Conservation (phyloP, 345 rosid species). For the Chamaenerion angustifolium region DNA sequence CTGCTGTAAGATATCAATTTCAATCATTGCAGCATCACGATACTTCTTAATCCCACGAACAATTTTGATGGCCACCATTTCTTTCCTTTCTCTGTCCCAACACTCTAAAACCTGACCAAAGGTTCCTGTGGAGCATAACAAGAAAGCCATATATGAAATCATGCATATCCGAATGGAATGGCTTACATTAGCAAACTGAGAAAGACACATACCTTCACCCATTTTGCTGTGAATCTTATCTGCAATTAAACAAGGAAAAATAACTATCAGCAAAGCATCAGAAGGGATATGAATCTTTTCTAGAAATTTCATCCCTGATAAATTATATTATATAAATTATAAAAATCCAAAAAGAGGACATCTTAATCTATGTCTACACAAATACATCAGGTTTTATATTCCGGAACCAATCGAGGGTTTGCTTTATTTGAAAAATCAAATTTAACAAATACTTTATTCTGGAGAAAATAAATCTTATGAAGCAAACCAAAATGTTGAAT, state of each 20-base stretch:
- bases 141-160: constrained; percentile 2
- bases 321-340: background rate
- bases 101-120: constrained; percentile 79
- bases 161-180: background rate
- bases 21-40: constrained; percentile 88
- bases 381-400: too few species aligned
- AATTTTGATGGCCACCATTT: constrained; percentile 74
- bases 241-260: background rate
- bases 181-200: background rate
- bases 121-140: background rate
- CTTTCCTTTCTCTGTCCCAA: constrained; percentile 62
- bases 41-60: constrained; percentile 69
- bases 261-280: background rate
- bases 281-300: background rate
- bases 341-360: too few species aligned
- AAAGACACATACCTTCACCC: constrained; percentile 4
- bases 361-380: too few species aligned
- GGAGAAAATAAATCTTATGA: too few species aligned
- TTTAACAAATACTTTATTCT: too few species aligned
- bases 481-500: too few species aligned
- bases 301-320: background rate
- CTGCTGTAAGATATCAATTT: constrained; percentile 63
- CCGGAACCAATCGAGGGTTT: too few species aligned
- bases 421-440: too few species aligned
- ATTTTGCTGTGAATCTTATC: constrained; percentile 7